Evolutionary conservation across 768 basidiomycete species (phyloP), one percentile per base, ranked within the genome.

Genomic region (Lactarius indigo): DNA sequence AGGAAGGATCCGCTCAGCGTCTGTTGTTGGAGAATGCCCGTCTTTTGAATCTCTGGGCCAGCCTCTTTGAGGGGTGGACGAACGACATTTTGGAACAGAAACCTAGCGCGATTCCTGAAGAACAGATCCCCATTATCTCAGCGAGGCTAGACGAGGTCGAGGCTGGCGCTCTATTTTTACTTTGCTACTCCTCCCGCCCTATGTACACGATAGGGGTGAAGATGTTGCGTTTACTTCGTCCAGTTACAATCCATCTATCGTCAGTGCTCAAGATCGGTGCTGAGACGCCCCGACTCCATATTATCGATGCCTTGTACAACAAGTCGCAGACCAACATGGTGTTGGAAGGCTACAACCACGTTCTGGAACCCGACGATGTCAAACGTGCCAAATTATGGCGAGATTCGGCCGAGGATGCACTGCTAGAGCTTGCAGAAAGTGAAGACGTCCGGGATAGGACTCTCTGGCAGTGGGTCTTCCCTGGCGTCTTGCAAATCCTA

Each of bases 401-500:
- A 69, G 80, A 86, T 60, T 83, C 83, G 8, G 79, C 79, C 30
- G 75, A 78, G 0, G 89, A 90, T 64, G 76, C 86, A 33, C 80
- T 87, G 15, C 77, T 93, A 15, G 83, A 85, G 26, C 84, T 94
- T 59, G 90, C 86, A 12, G 90, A 92, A 64, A 93, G 92, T 74
- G 76, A 78, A 7, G 81, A 86, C 54, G 83, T 85, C 44, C 81
- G 84, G 59, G 92, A 94, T 73, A 83, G 83, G 59, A 84, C 81
- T 56, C 77, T 94, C 23, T 94, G 92, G 92, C 81, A 85, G 63
- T 87, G 87, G 72, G 76, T 91, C 57, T 90, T 86, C 69, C 88
- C 92, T 4, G 74, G 79, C 13, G 82, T 93, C 71, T 79, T 92
- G 64, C 85, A 84, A 59, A 74, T 23, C 8, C 20, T 67, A 15